These are phyloP conservation scores for Candida takata DNA, from an alignment of 805 yeast species.

Conservation along the genomic window DNA sequence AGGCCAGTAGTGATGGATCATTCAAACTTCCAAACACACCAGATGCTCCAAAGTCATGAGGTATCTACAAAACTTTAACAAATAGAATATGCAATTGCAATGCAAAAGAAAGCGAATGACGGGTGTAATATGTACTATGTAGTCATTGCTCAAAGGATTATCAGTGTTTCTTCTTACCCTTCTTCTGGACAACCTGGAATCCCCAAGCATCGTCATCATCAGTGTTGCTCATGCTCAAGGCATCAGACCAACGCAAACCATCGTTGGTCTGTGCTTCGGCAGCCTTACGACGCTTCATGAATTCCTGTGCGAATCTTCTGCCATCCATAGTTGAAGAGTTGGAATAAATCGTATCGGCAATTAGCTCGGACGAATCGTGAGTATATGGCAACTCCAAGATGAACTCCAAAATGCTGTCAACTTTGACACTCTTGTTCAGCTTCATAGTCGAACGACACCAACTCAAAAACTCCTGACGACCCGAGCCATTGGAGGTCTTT, in stretches of 20 bases:
- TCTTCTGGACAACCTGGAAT: constrained; percentile 60
- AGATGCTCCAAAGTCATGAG: background rate
- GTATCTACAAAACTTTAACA: no score
- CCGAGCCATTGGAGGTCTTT: constrained; percentile 25
- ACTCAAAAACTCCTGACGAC: constrained; percentile 54
- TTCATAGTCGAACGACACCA: constrained; percentile 69
- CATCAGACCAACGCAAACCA: constrained; percentile 67
- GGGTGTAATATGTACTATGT: no score
- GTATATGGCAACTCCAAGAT: constrained; percentile 75
- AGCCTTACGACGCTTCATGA: constrained; percentile 64
- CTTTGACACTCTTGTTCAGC: constrained; percentile 68
- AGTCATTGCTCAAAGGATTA: background rate
- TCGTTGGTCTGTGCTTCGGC: constrained; percentile 53
- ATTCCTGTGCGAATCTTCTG: constrained; percentile 87
- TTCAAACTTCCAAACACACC: constrained; percentile 13
- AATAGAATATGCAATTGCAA: no score
- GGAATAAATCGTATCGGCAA: constrained; percentile 86
- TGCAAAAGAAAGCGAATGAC: no score
- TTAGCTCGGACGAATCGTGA: constrained; percentile 71
- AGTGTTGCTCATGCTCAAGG: constrained; percentile 38
- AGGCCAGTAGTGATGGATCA: constrained; percentile 13
- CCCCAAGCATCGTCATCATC: constrained; percentile 49
- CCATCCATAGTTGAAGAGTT: constrained; percentile 91
- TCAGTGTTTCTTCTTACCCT: constrained; percentile 32
- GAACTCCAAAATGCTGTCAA: constrained; percentile 72